Percentiles rank a stretch among this genome's conserved stretches.
These are phyloP conservation scores for Mucor mucedo DNA, from an alignment of 371 early-diverging fungal species.

Conservation along the genomic window DNA sequence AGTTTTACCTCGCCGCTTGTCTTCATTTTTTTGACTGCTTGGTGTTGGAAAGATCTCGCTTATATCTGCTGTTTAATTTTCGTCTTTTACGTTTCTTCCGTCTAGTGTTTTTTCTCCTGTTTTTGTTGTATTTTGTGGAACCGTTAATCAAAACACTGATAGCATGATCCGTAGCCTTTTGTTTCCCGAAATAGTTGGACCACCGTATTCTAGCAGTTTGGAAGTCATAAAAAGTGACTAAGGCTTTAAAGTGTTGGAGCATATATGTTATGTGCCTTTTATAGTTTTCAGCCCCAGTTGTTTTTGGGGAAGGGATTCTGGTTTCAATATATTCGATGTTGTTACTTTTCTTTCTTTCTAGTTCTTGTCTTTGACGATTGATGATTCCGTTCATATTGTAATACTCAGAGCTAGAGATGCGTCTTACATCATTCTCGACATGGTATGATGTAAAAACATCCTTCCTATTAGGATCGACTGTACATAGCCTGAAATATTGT, in stretches of 20 bases:
- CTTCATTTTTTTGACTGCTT: background rate
- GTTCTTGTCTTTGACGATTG: background rate
- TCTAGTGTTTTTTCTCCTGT: background rate
- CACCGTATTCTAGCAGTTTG: background rate
- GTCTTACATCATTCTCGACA: constrained; percentile 4
- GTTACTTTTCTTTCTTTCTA: background rate
- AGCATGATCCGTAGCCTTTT: background rate
- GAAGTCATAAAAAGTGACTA: too few species aligned
- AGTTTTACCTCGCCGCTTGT: background rate
- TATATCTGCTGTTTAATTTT: background rate
- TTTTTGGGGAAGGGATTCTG: too few species aligned
- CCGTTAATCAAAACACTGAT: background rate
- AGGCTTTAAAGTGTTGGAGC: too few species aligned
- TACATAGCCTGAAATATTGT: constrained; percentile 8
- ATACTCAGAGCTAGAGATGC: background rate
- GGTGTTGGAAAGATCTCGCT: too few species aligned
- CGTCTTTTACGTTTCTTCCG: background rate
- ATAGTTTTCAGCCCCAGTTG: too few species aligned
- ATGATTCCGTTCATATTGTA: background rate
- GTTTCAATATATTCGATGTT: too few species aligned
- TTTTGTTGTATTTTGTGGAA: background rate
- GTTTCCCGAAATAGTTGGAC: background rate
- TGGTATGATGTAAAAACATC: constrained; percentile 8
- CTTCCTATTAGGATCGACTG: constrained; percentile 1
- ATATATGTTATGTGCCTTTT: too few species aligned